Evolutionary conservation across 495 filamentous ascomycete species (phyloP), one percentile per base, ranked within the genome.

Genomic region (Neurospora sp.): DNA sequence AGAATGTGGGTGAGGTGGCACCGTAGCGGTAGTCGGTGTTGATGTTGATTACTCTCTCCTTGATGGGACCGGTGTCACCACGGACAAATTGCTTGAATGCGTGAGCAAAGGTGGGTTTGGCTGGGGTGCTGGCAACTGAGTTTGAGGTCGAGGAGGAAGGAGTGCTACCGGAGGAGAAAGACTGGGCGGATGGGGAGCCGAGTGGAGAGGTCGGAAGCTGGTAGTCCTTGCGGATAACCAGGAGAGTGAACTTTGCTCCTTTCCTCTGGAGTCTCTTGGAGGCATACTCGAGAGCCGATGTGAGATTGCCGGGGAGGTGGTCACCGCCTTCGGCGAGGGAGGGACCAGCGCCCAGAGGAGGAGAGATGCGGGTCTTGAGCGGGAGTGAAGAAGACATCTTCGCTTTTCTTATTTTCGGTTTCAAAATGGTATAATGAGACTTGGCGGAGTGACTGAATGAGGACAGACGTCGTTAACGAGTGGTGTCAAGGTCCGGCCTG

Each of bases 331-430:
- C 86, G 59, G 84, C 80, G 59, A 88, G 79, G 44, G 85, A 87
- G 1, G 78, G 76, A 7, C 86, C 85, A 20, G 87, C 86, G 74
- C 88, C 87, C 46, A 89, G 82, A n/a, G 87, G 86, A 46, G 85
- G 82, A 1, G 87, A 88, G 74, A 88, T 89, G 71, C 80, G 80
- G 46, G 81, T 81, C 80, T 84, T 88, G 69, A 85, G 72, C 70
- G 79, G 78, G 78, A 84, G 78, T 27, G 44, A 42, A 74, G 44
- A 23, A 41, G 75, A 35, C 74, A 70, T 73, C 12, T 31, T 70
- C 35, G 27, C 18, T 35, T 35, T 27, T 66, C 23, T 66, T 66
- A 7, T 66, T 66, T 35, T 35, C 54, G 54, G 20, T 35, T 66
- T 37, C 12, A 18, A 66, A 31, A 66, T 5, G 12, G 54, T 66